These are phyloP conservation scores for Globisporangium recalcitrans DNA, from an alignment of 352 stramenopile genomes.

Conservation along the genomic window DNA sequence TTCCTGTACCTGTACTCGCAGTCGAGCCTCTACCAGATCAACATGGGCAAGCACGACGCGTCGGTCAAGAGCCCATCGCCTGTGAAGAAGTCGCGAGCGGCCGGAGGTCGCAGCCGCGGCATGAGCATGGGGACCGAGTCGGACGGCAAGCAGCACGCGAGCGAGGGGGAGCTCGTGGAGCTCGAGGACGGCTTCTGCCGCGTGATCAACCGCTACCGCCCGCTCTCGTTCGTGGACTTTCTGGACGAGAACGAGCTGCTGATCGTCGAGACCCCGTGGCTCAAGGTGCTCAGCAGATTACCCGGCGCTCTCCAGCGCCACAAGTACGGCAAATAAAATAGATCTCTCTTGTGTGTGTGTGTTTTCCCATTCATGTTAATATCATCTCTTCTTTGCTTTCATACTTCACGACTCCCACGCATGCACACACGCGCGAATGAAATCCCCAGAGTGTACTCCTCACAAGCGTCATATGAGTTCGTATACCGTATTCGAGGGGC, in stretches of 20 bases:
- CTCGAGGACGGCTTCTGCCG: slow-evolving; percentile 64
- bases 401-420: too few species aligned
- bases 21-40: slow-evolving; percentile 76
- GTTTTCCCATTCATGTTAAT: not conserved
- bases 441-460: too few species aligned
- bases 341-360: slow-evolving; percentile 11
- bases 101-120: slow-evolving; percentile 25
- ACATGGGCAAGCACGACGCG: slow-evolving; percentile 46
- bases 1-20: slow-evolving; percentile 79
- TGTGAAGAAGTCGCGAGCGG: slow-evolving; percentile 42
- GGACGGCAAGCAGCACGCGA: slow-evolving; percentile 41
- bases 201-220: slow-evolving; percentile 79
- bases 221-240: slow-evolving; percentile 84
- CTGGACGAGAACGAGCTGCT: slow-evolving; percentile 67
- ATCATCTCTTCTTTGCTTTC: not conserved
- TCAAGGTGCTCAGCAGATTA: slow-evolving; percentile 81
- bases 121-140: slow-evolving; percentile 60
- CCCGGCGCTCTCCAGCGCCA: slow-evolving; percentile 75
- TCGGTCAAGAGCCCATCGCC: slow-evolving; percentile 23
- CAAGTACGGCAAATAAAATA: slow-evolving; percentile 86
- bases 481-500: too few species aligned
- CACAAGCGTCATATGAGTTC: too few species aligned
- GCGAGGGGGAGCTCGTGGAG: slow-evolving; percentile 58
- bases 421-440: too few species aligned
- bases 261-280: slow-evolving; percentile 80